These are phyloP conservation scores for Pyrrhoderma noxium DNA, from an alignment of 1,284 basidiomycete genomes.

Conservation along the genomic window DNA sequence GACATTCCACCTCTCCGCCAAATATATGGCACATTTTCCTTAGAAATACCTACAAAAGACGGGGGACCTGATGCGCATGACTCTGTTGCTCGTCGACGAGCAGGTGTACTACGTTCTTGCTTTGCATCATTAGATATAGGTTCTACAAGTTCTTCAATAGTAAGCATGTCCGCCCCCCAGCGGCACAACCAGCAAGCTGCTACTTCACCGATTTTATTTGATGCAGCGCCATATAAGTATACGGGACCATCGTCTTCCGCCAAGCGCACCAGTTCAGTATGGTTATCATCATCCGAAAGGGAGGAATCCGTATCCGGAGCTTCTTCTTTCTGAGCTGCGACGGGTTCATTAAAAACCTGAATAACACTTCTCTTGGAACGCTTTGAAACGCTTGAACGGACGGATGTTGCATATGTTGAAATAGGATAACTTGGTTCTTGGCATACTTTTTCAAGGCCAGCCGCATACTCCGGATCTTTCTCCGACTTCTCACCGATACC, in stretches of 20 bases:
- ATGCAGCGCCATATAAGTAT: conserved; percentile 75
- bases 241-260: conserved; percentile 22
- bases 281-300: conserved; percentile 20
- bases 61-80: conserved; percentile 20
- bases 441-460: conserved; percentile 66
- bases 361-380: background rate
- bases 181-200: conserved; percentile 82
- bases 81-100: conserved; percentile 12
- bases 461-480: conserved; percentile 49
- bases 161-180: conserved; percentile 78
- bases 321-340: conserved; percentile 15
- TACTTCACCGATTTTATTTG: conserved; percentile 87
- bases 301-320: conserved; percentile 25
- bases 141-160: conserved; percentile 43
- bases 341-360: background rate
- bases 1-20: conserved; percentile 63
- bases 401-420: conserved; percentile 3
- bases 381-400: conserved; percentile 5
- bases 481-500: conserved; percentile 48
- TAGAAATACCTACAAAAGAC: background rate
- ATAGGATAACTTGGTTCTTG: conserved; percentile 31
- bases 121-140: background rate
- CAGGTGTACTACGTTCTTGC: conserved; percentile 15
- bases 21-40: conserved; percentile 37
- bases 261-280: background rate